phyloP scores from a whole-genome alignment of 495 filamentous ascomycete genomes.

The Jackrogersella minutella region DNA sequence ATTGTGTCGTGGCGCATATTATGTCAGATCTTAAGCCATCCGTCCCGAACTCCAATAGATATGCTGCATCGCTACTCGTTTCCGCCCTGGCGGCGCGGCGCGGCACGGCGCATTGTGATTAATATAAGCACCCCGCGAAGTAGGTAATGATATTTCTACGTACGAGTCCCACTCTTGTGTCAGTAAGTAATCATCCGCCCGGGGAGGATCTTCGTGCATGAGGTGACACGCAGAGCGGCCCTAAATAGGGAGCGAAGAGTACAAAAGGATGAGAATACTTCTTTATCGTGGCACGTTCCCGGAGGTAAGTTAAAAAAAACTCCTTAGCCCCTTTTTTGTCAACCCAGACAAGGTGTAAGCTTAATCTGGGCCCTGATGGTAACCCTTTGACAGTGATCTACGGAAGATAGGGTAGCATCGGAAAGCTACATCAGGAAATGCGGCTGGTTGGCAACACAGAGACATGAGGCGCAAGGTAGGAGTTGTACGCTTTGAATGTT shows the following conservation, averaged over 20 bases:
- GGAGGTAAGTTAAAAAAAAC: slow-evolving; percentile 1
- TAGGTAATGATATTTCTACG: slow-evolving; percentile 8
- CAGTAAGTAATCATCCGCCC: slow-evolving; percentile 24
- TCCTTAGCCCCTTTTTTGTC: slow-evolving; percentile 17
- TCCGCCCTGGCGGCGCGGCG: slow-evolving; percentile 33
- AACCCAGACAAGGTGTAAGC: neutral
- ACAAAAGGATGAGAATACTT: neutral
- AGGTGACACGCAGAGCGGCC: slow-evolving; percentile 6
- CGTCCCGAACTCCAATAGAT: slow-evolving; percentile 30
- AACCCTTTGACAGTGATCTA: slow-evolving; percentile 9
- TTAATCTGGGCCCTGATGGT: slow-evolving; percentile 14
- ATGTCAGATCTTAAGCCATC: slow-evolving; percentile 40
- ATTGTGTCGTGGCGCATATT: slow-evolving; percentile 31
- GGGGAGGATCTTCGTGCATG: slow-evolving; percentile 19
- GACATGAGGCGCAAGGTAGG: slow-evolving; percentile 19
- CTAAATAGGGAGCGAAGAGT: neutral
- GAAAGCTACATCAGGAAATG: slow-evolving; percentile 4
- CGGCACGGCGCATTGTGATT: slow-evolving; percentile 27
- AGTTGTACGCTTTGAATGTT: slow-evolving; percentile 1
- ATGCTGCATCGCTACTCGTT: slow-evolving; percentile 22
- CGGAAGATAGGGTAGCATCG: slow-evolving; percentile 20
- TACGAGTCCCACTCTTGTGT: slow-evolving; percentile 13
- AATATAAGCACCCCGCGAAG: slow-evolving; percentile 34
- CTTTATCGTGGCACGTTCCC: slow-evolving; percentile 6
- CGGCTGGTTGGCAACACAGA: slow-evolving; percentile 18